Evolutionary conservation across 305 asterid species (phyloP).

Genomic region (Fraxinus greggii): DNA sequence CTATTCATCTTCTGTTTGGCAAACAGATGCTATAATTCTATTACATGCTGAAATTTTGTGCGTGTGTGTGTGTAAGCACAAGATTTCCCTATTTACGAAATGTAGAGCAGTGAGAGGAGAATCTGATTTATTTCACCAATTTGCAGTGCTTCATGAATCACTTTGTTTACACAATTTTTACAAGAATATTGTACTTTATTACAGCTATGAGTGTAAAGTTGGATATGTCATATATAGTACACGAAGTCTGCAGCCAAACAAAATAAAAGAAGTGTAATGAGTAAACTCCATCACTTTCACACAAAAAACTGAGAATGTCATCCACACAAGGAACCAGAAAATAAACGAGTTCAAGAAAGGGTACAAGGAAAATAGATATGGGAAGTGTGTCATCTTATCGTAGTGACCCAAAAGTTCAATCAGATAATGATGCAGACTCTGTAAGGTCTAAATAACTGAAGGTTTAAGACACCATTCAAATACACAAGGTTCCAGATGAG

Average conservation of each 20-base stretch:
- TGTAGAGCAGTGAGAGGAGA: not conserved
- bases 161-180: not conserved
- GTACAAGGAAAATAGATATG: not conserved
- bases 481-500: not conserved
- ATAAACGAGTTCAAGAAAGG: constrained; percentile 7
- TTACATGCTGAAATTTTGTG: not conserved
- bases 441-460: constrained; percentile 16
- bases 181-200: not conserved
- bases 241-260: not conserved
- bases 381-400: not conserved
- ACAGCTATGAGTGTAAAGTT: not conserved
- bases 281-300: not conserved
- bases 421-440: not conserved
- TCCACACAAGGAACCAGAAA: constrained; percentile 1
- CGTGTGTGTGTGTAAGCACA: not conserved
- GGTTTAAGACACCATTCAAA: not conserved
- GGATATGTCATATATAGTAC: not conserved
- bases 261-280: not conserved
- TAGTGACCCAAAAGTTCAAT: not conserved
- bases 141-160: not conserved
- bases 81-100: not conserved
- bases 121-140: not conserved
- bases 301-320: not conserved
- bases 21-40: not conserved
- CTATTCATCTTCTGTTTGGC: not conserved